These are phyloP conservation scores for Ocimum tenuiflorum DNA, from an alignment of 257 asterid genomes.

Conservation along the genomic window DNA sequence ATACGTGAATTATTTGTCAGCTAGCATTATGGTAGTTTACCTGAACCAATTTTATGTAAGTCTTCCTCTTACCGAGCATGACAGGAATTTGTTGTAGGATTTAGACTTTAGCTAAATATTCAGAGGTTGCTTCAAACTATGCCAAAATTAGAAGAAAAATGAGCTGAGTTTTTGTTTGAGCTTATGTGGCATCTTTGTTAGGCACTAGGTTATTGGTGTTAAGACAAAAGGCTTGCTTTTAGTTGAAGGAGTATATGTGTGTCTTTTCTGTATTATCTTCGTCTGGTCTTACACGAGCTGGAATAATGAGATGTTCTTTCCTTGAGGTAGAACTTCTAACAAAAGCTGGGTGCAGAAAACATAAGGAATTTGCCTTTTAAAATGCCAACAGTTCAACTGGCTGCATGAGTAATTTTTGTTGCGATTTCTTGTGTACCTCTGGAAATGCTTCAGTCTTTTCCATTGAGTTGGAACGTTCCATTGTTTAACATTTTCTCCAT, in stretches of 20 bases:
- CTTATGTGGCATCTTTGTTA: slow-evolving; percentile 1
- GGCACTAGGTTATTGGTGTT: neutral
- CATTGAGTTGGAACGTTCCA: neutral
- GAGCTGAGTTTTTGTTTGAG: slow-evolving; percentile 7
- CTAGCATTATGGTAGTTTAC: neutral
- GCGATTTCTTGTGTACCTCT: neutral
- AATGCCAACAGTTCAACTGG: neutral
- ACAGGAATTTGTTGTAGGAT: neutral
- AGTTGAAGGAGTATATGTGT: neutral
- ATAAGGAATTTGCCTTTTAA: neutral
- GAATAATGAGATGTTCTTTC: neutral
- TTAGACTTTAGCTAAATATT: neutral
- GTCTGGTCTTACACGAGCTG: neutral
- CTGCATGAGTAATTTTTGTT: neutral
- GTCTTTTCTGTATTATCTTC: neutral
- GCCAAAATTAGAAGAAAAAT: neutral
- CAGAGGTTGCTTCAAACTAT: neutral
- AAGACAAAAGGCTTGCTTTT: slow-evolving; percentile 1
- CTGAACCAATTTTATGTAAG: neutral
- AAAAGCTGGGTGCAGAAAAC: too few species aligned
- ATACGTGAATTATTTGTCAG: neutral
- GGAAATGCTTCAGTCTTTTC: neutral
- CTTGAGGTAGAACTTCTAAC: neutral
- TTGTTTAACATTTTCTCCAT: neutral
- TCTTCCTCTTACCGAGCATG: neutral